Evolutionary conservation across 257 asterid genomes (phyloP).

Genomic region (Euphrasia confusa): DNA sequence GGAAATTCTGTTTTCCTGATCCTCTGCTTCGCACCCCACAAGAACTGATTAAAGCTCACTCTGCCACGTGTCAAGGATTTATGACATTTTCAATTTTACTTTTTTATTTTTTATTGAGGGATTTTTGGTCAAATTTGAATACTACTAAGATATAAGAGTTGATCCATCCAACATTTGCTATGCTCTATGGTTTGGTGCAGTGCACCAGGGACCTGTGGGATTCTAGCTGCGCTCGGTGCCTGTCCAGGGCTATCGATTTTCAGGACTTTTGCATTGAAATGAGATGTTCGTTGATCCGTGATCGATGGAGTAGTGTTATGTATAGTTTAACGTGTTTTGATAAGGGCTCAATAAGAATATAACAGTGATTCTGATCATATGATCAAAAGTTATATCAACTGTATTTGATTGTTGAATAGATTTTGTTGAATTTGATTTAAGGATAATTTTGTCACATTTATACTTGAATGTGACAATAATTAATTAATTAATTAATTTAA

Average conservation of each 20-base stretch:
- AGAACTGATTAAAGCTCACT: too few relatives aligned
- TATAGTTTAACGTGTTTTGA: background rate
- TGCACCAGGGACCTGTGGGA: constrained; percentile 3
- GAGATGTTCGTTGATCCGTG: background rate
- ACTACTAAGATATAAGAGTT: too few relatives aligned
- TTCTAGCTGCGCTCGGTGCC: background rate
- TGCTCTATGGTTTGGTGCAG: constrained; percentile 11
- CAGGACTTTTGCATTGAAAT: background rate
- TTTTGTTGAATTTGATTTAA: too few relatives aligned
- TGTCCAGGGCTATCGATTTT: background rate
- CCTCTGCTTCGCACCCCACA: too few relatives aligned
- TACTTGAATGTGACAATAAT: too few relatives aligned
- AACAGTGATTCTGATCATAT: background rate
- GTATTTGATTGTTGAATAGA: too few relatives aligned
- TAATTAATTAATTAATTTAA: too few relatives aligned
- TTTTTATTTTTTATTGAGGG: too few relatives aligned
- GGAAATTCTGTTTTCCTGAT: background rate
- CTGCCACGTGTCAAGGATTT: too few relatives aligned
- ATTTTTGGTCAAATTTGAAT: too few relatives aligned
- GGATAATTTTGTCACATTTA: too few relatives aligned
- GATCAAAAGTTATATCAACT: background rate
- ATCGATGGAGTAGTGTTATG: background rate
- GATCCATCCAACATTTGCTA: background rate
- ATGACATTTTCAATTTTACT: too few relatives aligned
- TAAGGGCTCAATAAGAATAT: background rate